Evolutionary conservation across 345 rosid species (phyloP).

Genomic region (Rhizophora apiculata): DNA sequence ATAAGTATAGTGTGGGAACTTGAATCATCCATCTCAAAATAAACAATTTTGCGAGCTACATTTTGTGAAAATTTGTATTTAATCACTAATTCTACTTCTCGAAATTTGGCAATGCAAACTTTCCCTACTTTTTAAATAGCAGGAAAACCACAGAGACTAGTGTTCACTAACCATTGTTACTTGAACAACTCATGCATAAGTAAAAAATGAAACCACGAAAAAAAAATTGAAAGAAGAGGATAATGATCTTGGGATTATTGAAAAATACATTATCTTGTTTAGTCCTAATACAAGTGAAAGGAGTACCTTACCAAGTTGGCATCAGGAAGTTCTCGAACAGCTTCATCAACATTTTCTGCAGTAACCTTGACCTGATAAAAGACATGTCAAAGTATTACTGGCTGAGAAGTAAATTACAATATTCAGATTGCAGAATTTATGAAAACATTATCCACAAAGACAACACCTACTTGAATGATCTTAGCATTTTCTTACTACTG

Average conservation of each 20-base stretch:
- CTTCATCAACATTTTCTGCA: conserved; percentile 95
- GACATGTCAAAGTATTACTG: conserved; percentile 7
- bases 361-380: conserved; percentile 81
- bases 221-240: neutral
- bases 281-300: conserved; percentile 28
- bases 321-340: conserved; percentile 96
- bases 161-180: too few relatives aligned
- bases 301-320: conserved; percentile 95
- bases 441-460: too few relatives aligned
- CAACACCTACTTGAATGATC: too few relatives aligned
- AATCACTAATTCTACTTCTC: too few relatives aligned
- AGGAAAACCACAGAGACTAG: too few relatives aligned
- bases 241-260: neutral
- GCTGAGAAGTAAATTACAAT: neutral
- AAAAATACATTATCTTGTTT: neutral
- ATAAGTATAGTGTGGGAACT: neutral
- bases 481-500: neutral
- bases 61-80: too few relatives aligned
- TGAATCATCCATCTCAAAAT: too few relatives aligned
- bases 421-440: neutral
- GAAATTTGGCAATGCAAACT: too few relatives aligned
- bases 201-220: too few relatives aligned
- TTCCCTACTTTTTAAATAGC: too few relatives aligned
- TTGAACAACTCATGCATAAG: too few relatives aligned
- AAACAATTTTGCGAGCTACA: too few relatives aligned